Base-by-base conservation (phyloP, 148 eudicot species). In the Rhododendron molle region DNA sequence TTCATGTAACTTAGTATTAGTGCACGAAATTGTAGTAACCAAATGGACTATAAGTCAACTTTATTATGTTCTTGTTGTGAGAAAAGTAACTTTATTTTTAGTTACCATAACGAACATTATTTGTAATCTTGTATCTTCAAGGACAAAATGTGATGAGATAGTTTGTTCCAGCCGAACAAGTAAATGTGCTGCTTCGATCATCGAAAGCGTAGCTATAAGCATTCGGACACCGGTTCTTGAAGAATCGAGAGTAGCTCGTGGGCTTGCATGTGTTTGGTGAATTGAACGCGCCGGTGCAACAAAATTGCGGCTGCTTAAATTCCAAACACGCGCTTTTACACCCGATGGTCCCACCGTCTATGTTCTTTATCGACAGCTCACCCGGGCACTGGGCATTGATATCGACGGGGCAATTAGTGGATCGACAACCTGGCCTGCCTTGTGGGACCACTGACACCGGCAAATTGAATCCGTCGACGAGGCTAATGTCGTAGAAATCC, bases 291-390 rank as follows among this genome's bases (percentile, higher is more conserved):
- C 85, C 80, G 5, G 69, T 49, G 32, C 85, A 84, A 34, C 85
- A 84, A 14, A 5, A 82, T 26, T 84, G 49, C 20, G 80, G 80
- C 26, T 43, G 54, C 1, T 85, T 60, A 49, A 78, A 85, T 18
- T 73, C 82, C 56, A 85, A 28, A 18, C 86, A 85, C 8, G 86
- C 86, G 0, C 86, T 85, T 49, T 85, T 85, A 43, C 81, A 84
- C 3, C 86, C 86, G 13, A 78, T 85, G 10, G 67, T 65, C 0
- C 21, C 44, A 18, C 86, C 82, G 32, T 28, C 52, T 0, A 34
- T 32, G 23, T 67, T 49, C 9, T 43, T 80, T 23, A 85, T 21
- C 4, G 78, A n/a, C 65, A 85, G 7, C 21, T 20, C 67, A 0
- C 3, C 5, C 7, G 78, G 83, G 62, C 87, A 85, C 21, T 14